phyloP scores from a whole-genome alignment of 2,329 filamentous ascomycete genomes.

The Trichophaea hybrida region DNA sequence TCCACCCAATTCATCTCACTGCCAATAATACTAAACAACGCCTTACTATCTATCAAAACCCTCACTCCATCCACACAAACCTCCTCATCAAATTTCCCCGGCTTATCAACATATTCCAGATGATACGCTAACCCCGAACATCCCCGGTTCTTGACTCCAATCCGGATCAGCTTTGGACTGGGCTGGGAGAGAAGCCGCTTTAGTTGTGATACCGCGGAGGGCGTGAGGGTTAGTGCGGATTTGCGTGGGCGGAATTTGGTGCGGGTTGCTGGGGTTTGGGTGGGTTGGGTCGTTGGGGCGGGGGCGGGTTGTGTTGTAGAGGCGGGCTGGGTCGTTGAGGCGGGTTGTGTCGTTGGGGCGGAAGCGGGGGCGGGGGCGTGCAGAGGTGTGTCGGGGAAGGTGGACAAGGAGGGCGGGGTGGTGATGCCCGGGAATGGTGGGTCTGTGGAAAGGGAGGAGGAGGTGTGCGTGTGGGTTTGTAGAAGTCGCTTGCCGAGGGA shows the following conservation, averaged over 20 bases:
- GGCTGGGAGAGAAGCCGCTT: conserved; percentile 65
- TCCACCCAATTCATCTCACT: conserved; percentile 99
- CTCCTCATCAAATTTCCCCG: conserved; percentile 73
- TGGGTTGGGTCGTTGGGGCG: background rate
- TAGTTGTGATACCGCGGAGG: conserved; percentile 65
- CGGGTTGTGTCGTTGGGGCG: background rate
- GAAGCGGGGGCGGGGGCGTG: background rate
- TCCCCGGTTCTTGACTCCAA: conserved; percentile 84
- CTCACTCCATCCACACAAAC: conserved; percentile 94
- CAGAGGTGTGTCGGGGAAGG: background rate
- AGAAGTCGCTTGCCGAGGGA: conserved; percentile 11
- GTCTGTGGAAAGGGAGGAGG: conserved; percentile 8
- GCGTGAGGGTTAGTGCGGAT: conserved; percentile 76
- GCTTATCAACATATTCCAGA: conserved; percentile 86
- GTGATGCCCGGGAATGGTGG: conserved; percentile 6
- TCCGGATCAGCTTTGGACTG: conserved; percentile 80
- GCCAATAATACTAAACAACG: conserved; percentile 92
- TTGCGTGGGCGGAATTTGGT: conserved; percentile 64
- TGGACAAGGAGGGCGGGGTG: background rate
- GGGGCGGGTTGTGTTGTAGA: background rate
- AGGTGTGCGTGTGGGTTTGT: conserved; percentile 14
- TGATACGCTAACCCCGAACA: conserved; percentile 91
- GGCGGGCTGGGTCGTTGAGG: background rate
- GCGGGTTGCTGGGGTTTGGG: background rate
- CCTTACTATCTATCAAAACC: conserved; percentile 93